Evolutionary conservation across 75 land plant genomes (phyloP), one percentile per base, ranked within the genome.

Genomic region (Pinus tabuliformis): DNA sequence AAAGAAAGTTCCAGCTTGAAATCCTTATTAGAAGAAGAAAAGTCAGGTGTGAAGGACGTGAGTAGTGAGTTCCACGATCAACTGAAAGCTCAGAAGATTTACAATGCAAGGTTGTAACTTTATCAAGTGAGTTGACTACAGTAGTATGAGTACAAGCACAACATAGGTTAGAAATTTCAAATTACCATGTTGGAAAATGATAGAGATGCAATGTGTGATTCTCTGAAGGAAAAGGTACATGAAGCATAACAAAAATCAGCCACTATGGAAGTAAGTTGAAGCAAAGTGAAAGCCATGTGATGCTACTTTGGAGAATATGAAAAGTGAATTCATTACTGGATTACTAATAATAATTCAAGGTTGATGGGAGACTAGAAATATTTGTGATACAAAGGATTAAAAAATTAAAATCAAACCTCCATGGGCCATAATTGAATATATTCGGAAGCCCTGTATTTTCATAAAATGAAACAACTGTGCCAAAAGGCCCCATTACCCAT

Each of bases 401-500:
- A 11, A 30, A 66, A 58, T 5, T 58, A 42, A 68, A 59, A 3
- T 11, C 20, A 77, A 37, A 91, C 99, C 92, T 92, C 89, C 70
- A 59, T 70, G 92, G 92, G 42, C 83, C 87, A 42, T 90, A 68
- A 54, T 80, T 76, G 65, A 97, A 97, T 59, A 94, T 78, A 64
- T 83, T 81, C 17, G 99, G 98, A 5, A 94, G 78, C 52, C 86
- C 91, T 70, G 84, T 73, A 52, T 92, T 95, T 22, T 82, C 58
- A 22, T 97, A 72, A 77, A 94, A 97, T 26, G 92, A 89, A 20
- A 97, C 87, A 70, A 81, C 66, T 42, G 98, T 90, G 20, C 99
- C 98, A 64, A 83, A 83, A 4, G 98, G 95, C 24, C 92, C 92
- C 90, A 88, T 88, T 52, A 84, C 85, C 91, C 86, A 90, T 77